These are phyloP conservation scores for Trichoderma koningii DNA, from an alignment of 2,329 filamentous ascomycete species.

Conservation along the genomic window DNA sequence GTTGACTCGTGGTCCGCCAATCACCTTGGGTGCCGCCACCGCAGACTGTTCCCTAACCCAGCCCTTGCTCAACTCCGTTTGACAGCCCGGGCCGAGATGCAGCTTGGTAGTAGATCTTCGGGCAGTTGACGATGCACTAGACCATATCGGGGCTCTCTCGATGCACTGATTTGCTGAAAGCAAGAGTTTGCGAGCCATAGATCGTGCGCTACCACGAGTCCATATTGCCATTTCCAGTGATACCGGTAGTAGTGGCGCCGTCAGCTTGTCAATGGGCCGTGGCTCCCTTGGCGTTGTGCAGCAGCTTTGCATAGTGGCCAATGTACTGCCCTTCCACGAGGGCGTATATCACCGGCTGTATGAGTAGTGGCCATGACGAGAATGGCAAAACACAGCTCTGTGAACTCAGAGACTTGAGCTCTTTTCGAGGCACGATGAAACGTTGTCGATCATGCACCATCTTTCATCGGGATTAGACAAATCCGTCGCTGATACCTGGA, in stretches of 20 bases:
- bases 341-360: no score
- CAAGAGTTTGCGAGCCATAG: constrained; percentile 20
- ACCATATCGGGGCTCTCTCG: background rate
- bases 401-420: no score
- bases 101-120: constrained; percentile 9
- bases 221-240: background rate
- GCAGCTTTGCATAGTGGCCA: background rate
- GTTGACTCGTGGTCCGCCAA: background rate
- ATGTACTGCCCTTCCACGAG: no score
- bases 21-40: constrained; percentile 9
- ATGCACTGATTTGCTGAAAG: background rate
- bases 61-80: constrained; percentile 5
- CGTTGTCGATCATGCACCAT: no score
- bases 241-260: background rate
- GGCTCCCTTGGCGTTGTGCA: background rate
- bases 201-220: background rate
- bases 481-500: no score
- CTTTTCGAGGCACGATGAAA: no score
- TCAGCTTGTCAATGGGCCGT: background rate
- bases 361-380: no score
- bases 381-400: no score
- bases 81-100: constrained; percentile 20
- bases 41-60: constrained; percentile 13
- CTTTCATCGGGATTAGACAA: no score
- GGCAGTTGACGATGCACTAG: constrained; percentile 1